A percentile compares a stretch with the other conserved stretches of the same genome.
phyloP scores from a whole-genome alignment of 306 rosid species.

The Cicer cuneatum region DNA sequence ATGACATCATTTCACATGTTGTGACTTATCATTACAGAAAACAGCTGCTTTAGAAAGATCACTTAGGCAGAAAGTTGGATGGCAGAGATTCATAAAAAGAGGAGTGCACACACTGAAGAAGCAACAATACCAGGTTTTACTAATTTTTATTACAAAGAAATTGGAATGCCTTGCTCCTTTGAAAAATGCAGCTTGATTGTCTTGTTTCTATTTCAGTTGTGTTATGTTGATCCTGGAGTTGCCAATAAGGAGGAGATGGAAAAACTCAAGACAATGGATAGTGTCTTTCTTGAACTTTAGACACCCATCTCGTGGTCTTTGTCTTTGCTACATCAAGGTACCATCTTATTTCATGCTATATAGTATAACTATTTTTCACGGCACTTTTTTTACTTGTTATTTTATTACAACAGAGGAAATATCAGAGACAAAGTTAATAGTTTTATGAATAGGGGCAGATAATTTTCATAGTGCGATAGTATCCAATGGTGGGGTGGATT shows the following conservation, averaged over 20 bases:
- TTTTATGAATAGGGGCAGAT: constrained; percentile 8
- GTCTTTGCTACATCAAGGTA: constrained; percentile 42
- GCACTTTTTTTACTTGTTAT: constrained; percentile 15
- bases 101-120: constrained; percentile 81
- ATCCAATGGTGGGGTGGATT: no score
- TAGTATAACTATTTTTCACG: constrained; percentile 2
- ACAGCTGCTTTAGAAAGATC: constrained; percentile 69
- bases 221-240: constrained; percentile 84
- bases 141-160: neutral
- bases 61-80: constrained; percentile 65
- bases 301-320: constrained; percentile 32
- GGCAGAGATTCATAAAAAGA: constrained; percentile 83
- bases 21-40: constrained; percentile 58
- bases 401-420: constrained; percentile 31
- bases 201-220: constrained; percentile 64
- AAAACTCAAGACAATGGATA: constrained; percentile 74
- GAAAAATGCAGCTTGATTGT: constrained; percentile 42
- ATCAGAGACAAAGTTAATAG: neutral
- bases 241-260: constrained; percentile 65
- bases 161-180: constrained; percentile 5
- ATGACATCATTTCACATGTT: constrained; percentile 36
- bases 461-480: neutral
- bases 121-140: constrained; percentile 77
- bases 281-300: constrained; percentile 68
- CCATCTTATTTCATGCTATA: constrained; percentile 31